phyloP scores from a whole-genome alignment of 2,329 filamentous ascomycete species.

The Claviceps sorghi region DNA sequence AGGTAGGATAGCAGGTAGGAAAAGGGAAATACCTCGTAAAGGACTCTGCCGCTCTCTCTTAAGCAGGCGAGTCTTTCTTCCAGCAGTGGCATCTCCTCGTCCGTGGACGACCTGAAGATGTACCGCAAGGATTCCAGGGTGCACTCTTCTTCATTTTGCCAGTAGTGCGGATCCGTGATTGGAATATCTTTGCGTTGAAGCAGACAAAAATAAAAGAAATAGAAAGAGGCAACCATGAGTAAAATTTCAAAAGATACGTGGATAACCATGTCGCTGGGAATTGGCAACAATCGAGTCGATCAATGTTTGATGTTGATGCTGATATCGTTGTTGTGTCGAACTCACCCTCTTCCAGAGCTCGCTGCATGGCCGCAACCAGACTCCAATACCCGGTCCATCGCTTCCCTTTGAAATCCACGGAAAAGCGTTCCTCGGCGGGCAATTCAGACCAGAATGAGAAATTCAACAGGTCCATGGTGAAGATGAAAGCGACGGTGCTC shows the following conservation, averaged over 20 bases:
- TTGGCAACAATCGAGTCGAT: neutral
- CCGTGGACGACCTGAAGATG: conserved; percentile 75
- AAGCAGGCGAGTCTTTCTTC: conserved; percentile 64
- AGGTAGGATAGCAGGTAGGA: neutral
- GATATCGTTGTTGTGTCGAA: conserved; percentile 5
- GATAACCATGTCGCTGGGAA: neutral
- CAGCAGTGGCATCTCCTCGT: conserved; percentile 76
- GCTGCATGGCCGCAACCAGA: conserved; percentile 70
- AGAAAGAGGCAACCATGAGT: neutral
- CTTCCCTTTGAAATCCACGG: conserved; percentile 65
- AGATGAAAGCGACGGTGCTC: conserved; percentile 76
- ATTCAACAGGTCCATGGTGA: conserved; percentile 92
- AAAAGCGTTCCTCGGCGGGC: conserved; percentile 57
- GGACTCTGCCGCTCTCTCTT: conserved; percentile 65
- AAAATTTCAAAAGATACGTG: neutral
- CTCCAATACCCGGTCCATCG: conserved; percentile 94
- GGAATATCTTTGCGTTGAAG: conserved; percentile 48
- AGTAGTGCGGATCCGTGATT: conserved; percentile 79
- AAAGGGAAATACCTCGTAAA: conserved; percentile 48
- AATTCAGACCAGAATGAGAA: conserved; percentile 90
- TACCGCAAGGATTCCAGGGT: conserved; percentile 57
- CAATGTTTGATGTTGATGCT: neutral
- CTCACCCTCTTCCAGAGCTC: conserved; percentile 71
- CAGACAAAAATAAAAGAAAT: neutral
- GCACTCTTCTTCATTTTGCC: conserved; percentile 63